Base-by-base conservation (phyloP, 2,329 filamentous ascomycete genomes). In the Claviceps sorghi region DNA sequence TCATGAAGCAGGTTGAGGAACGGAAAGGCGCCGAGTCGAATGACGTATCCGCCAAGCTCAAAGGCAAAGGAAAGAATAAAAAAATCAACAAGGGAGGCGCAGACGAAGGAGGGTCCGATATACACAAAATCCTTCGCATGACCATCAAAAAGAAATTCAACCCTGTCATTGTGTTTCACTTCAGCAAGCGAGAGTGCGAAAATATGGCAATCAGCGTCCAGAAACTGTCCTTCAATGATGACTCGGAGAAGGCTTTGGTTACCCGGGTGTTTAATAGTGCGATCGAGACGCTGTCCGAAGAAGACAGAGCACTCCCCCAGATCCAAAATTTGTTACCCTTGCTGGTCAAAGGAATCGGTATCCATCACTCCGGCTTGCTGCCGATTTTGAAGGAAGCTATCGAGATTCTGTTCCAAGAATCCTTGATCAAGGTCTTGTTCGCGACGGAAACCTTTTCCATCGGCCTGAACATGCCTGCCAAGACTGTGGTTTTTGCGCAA, bases 391-490 rank as follows among this genome's bases (percentile, higher is more conserved):
- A 98, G 70, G 93, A 98, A 69, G 96, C 91, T 0, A 97, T 98
- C 58, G 93, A 98, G 72, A 98, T 98, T 67, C 74, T 98, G 43
- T 98, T 98, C 76, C 93, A 98, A 64, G 93, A 98, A 69, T 90
- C 90, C 49, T 72, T 98, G 43, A 95, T 98, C 74, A 98, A 98
- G 70, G 91, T 97, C 10, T 76, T 98, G 1, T 97, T 98, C 56
- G 93, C 93, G 0, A 98, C 93, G 0, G 94, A 98, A 67, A 98
- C 93, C 1, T 98, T 98, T 70, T 97, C 93, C 4, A 98, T 98
- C 58, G 93, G 93, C 55, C 71, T 98, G 54, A 98, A 98, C 75
- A 97, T 98, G 93, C 93, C 93, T 58, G 93, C 93, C 29, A 96
- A 96, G 74, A 98, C 93, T 1, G 93, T 98, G 1, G 90, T 98